Percentiles rank a stretch among this genome's conserved stretches.
phyloP scores from a whole-genome alignment of 2,329 filamentous ascomycete species.

The Podosphaera xanthii region DNA sequence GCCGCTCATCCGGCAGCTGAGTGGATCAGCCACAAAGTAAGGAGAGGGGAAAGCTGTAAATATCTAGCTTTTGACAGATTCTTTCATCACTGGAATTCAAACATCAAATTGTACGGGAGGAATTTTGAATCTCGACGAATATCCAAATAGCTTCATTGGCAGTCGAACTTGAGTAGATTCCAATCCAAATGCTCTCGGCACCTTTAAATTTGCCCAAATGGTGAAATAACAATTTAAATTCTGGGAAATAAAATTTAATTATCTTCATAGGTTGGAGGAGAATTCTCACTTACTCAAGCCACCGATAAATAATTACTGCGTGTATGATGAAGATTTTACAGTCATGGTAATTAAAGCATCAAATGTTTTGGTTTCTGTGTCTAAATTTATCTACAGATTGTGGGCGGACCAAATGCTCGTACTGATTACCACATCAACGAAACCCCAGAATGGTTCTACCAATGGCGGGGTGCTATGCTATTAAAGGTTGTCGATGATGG shows the following conservation, averaged over 20 bases:
- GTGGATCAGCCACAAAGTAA: no score
- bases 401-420: slow-evolving; percentile 84
- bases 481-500: slow-evolving; percentile 66
- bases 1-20: no score
- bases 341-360: slow-evolving; percentile 38
- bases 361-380: background rate
- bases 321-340: slow-evolving; percentile 65
- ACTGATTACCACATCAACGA: slow-evolving; percentile 98
- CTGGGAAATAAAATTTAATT: background rate
- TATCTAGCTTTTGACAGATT: no score
- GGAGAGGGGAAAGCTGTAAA: no score
- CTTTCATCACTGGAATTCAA: no score
- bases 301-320: slow-evolving; percentile 92
- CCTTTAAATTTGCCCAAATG: slow-evolving; percentile 2
- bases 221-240: background rate
- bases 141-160: no score
- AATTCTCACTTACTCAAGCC: slow-evolving; percentile 71
- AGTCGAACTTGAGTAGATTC: no score
- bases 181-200: background rate
- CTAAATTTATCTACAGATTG: slow-evolving; percentile 32
- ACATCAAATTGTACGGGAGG: no score
- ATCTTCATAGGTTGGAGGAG: slow-evolving; percentile 50
- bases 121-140: no score
- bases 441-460: slow-evolving; percentile 96
- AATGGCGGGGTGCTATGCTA: slow-evolving; percentile 80